These are phyloP conservation scores for Hyphodiscus sp. DNA, from an alignment of 2,329 filamentous ascomycete species.

Conservation along the genomic window DNA sequence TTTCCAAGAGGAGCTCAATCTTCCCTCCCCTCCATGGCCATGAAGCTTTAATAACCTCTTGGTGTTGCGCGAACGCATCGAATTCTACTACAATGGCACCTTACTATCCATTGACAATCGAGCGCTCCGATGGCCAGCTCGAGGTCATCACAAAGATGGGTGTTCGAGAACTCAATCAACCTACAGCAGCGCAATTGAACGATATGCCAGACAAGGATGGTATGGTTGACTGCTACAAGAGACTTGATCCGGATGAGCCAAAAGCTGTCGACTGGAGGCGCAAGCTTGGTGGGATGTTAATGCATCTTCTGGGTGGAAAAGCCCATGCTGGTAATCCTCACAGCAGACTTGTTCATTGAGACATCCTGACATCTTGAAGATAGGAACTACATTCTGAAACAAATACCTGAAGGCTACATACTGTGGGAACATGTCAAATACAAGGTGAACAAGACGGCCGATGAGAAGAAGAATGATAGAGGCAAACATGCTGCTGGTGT, in stretches of 20 bases:
- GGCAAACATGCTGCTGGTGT: slow-evolving; percentile 37
- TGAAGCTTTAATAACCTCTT: not conserved
- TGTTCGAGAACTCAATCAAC: slow-evolving; percentile 39
- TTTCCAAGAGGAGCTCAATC: not conserved
- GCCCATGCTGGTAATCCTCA: slow-evolving; percentile 17
- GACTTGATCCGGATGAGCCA: slow-evolving; percentile 41
- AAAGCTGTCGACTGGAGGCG: slow-evolving; percentile 52
- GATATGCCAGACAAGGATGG: slow-evolving; percentile 45
- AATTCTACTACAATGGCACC: slow-evolving; percentile 14
- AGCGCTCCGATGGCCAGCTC: slow-evolving; percentile 25
- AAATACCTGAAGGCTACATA: slow-evolving; percentile 49
- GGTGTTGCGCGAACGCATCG: not conserved
- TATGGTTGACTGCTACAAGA: slow-evolving; percentile 47
- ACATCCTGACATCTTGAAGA: slow-evolving; percentile 17
- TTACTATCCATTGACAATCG: slow-evolving; percentile 21
- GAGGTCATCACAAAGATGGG: slow-evolving; percentile 18
- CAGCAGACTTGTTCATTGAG: not conserved
- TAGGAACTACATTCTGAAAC: slow-evolving; percentile 43
- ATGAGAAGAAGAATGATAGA: slow-evolving; percentile 34
- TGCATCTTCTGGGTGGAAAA: slow-evolving; percentile 39
- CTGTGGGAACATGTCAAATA: slow-evolving; percentile 54
- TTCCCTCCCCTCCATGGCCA: not conserved
- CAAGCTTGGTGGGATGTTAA: slow-evolving; percentile 52
- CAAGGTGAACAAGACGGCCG: slow-evolving; percentile 35
- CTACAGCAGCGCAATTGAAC: slow-evolving; percentile 44